Conservation (phyloP, 345 rosid species). For the Mangifera indica region DNA sequence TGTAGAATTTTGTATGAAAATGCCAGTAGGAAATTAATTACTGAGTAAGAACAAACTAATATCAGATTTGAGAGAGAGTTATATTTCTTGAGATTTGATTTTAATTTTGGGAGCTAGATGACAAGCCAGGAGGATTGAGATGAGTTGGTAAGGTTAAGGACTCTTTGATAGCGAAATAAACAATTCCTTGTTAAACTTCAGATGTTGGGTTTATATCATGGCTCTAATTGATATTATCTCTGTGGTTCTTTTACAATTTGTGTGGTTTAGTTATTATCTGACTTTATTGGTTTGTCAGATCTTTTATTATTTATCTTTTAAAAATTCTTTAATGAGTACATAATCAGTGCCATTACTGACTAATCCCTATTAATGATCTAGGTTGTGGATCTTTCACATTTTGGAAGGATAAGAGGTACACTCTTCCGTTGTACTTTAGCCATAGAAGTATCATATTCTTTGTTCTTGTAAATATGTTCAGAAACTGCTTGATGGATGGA, state of each 20-base stretch:
- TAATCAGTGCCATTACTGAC: conserved; percentile 2
- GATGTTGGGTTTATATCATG: neutral
- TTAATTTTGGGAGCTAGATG: neutral
- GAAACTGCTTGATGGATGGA: neutral
- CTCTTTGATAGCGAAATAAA: neutral
- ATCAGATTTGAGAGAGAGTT: neutral
- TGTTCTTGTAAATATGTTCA: neutral
- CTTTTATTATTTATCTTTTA: neutral
- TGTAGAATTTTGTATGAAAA: no score
- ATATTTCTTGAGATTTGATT: neutral
- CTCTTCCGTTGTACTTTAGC: neutral
- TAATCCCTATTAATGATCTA: conserved; percentile 27
- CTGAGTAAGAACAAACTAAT: neutral
- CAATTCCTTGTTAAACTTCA: neutral
- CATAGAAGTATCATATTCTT: neutral
- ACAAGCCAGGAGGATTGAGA: conserved; percentile 3
- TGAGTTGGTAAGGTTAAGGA: neutral
- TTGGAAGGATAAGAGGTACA: conserved; percentile 85
- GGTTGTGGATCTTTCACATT: conserved; percentile 82
- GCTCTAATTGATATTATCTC: neutral
- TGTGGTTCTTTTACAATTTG: neutral
- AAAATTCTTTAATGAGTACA: neutral
- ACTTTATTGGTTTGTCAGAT: neutral
- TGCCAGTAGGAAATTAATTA: neutral
- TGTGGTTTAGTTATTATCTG: neutral